Base-by-base conservation (phyloP, 2,329 filamentous ascomycete species). In the Leptographium lundbergii region DNA sequence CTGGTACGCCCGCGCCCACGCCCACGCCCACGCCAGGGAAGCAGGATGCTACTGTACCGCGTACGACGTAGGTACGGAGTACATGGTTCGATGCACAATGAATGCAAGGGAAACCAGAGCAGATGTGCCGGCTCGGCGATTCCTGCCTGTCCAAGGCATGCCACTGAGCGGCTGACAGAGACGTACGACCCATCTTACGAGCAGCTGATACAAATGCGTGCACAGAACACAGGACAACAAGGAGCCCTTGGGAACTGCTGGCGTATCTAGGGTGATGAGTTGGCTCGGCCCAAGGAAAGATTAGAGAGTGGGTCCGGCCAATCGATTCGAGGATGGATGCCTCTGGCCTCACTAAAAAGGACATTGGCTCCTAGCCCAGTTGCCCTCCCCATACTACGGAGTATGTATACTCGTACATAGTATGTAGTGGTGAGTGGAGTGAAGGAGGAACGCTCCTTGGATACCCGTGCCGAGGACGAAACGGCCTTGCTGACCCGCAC, bases 381-480 rank as follows among this genome's bases (percentile, higher is more conserved):
- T 24, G 47, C 24, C 47, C 13, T 50, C 47, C 47, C 47, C 32
- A 34, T 34, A 34, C 6, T 34, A 34, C 27, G 27, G 27, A 29
- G 27, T 29, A 29, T n/a, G 27, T 36, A 36, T 36, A 36, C 34
- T 36, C 34, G 34, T 36, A 36, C 10, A n/a, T n/a, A n/a, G n/a
- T n/a, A n/a, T n/a, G 13, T 52, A 52, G 51, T 51, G 7, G 48
- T 17, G 13, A 39, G 32, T 54, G 52, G 52, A 54, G 52, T 17
- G 32, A n/a, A n/a, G 52, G 52, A 54, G 29, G 24, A n/a, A 29
- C 27, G 22, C 24, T 47, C 25, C 36, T 32, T 45, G 54, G 54
- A 24, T 55, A 55, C 52, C 57, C 59, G 57, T 60, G 57, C 61
- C 61, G 61, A 60, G 39, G 59, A 47, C 53, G 55, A 60, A 60